Base-by-base conservation (phyloP, 352 stramenopile genomes). In the Thalassiosira mediterranea region DNA sequence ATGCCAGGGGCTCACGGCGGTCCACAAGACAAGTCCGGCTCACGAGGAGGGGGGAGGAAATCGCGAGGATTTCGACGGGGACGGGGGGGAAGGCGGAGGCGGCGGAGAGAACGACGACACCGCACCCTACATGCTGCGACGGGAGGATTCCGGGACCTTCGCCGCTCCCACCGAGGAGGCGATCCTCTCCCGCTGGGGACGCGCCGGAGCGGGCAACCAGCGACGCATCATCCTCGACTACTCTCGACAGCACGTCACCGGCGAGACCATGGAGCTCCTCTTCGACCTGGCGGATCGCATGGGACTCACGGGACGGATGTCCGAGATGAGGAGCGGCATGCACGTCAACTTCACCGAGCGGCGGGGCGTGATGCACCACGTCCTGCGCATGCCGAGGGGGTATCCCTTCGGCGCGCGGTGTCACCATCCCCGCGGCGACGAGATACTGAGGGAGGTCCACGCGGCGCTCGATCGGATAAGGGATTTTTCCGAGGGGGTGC, bases 311-410 rank as follows among this genome's bases (percentile, higher is more conserved):
- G 80, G 88, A 46, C 88, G 90, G 37, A 83, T 86, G 8, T 71
- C 81, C 52, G 94, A 94, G 25, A 98, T 99, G 88, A 92, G 92
- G 29, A 89, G 66, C 3, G 97, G 97, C 32, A 92, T 94, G 68
- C 91, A 97, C 51, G 96, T 99, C 34, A 99, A 99, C 82, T 89
- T 82, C 19, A 99, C 97, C 0, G 97, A 99, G 86, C 90, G 96
- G 71, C 91, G 96, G 59, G 94, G 96, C 0, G 97, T 98, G 13
- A 90, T 98, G 73, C 97, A 99, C 90, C 96, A 98, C 77, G 94
- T 96, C 3, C 87, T 99, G 60, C 91, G 97, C 23, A 95, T 95
- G 52, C 72, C 95, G 71, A 56, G 92, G 84, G 70, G 56, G 51
- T 89, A 88, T 57, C 26, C 31, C 25, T 64, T 42, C 34, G 21